phyloP scores from a whole-genome alignment of 148 eudicot species.

The Amaranthus palmeri region DNA sequence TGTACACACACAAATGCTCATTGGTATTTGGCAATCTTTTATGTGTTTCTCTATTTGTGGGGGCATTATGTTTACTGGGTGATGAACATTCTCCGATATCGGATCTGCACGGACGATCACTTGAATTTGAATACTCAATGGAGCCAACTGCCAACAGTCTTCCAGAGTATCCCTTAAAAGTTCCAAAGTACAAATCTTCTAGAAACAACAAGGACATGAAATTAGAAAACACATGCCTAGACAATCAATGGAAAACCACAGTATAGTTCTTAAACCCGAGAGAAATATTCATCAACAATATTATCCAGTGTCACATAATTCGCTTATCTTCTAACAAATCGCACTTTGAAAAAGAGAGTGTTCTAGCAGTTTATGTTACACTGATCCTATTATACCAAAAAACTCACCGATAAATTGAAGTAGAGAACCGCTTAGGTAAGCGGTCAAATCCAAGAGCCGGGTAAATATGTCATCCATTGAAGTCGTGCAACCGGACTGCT shows the following conservation, averaged over 20 bases:
- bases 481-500: slow-evolving; percentile 22
- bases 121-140: slow-evolving; percentile 26
- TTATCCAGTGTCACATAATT: neutral
- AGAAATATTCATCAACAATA: no score
- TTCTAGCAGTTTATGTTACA: no score
- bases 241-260: neutral
- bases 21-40: slow-evolving; percentile 23
- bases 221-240: slow-evolving; percentile 1
- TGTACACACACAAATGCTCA: slow-evolving; percentile 26
- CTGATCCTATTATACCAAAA: neutral
- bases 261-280: neutral
- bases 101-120: slow-evolving; percentile 24
- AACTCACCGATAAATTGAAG: slow-evolving; percentile 59
- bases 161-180: slow-evolving; percentile 34
- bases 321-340: no score
- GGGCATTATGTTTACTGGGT: slow-evolving; percentile 27
- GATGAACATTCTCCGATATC: slow-evolving; percentile 31
- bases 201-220: slow-evolving; percentile 3
- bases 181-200: slow-evolving; percentile 50
- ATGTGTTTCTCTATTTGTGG: slow-evolving; percentile 22
- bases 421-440: slow-evolving; percentile 47
- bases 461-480: slow-evolving; percentile 65
- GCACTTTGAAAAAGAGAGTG: no score
- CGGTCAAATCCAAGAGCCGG: slow-evolving; percentile 53
- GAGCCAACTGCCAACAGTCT: slow-evolving; percentile 21